Percentiles rank a stretch among this genome's conserved stretches.
Conservation (phyloP, 2,329 filamentous ascomycete species). For the Bretziella fagacearum region DNA sequence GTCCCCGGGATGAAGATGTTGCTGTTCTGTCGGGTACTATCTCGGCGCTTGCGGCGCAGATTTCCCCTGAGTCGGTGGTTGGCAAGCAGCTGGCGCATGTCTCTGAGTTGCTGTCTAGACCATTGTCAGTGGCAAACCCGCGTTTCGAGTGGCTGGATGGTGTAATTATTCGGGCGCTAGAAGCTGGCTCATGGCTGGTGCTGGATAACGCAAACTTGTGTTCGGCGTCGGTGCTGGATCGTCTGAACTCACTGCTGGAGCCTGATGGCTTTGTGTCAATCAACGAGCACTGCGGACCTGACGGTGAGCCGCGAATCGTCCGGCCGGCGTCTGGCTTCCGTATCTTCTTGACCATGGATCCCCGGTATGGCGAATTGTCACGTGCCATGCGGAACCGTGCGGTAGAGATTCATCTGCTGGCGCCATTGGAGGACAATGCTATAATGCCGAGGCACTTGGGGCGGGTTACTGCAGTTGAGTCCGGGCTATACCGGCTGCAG, state of each 20-base stretch:
- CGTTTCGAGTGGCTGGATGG: constrained; percentile 96
- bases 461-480: constrained; percentile 32
- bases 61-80: constrained; percentile 30
- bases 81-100: constrained; percentile 31
- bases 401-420: constrained; percentile 65
- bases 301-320: constrained; percentile 66
- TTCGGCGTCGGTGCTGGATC: constrained; percentile 82
- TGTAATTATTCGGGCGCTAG: constrained; percentile 70
- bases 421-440: constrained; percentile 22
- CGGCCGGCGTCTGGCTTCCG: constrained; percentile 73
- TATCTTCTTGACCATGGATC: constrained; percentile 86
- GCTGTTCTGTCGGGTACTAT: constrained; percentile 25
- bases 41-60: constrained; percentile 24
- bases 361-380: constrained; percentile 81
- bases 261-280: constrained; percentile 75
- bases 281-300: constrained; percentile 75
- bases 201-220: constrained; percentile 96
- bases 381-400: constrained; percentile 93
- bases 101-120: constrained; percentile 32
- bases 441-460: constrained; percentile 20
- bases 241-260: constrained; percentile 86
- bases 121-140: constrained; percentile 48
- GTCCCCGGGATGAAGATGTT: constrained; percentile 18
- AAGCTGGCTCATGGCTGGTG: constrained; percentile 79
- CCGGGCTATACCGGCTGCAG: constrained; percentile 31